A percentile compares a stretch with the other conserved stretches of the same genome.
These are phyloP conservation scores for Phalaenopsis equestris DNA, from an alignment of 106 monocot species.

Conservation along the genomic window DNA sequence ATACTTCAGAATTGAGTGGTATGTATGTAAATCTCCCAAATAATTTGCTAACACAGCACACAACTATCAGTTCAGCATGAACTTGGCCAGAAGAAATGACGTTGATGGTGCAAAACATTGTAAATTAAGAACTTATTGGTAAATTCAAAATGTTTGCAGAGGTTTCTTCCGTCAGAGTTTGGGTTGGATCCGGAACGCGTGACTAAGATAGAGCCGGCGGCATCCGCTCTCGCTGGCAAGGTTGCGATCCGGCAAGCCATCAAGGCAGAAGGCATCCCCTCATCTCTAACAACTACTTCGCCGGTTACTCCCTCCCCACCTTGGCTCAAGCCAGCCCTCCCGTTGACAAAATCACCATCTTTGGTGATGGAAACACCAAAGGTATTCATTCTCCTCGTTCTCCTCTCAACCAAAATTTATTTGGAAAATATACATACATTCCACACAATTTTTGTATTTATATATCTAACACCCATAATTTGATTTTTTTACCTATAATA, in stretches of 20 bases:
- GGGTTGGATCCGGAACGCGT: slow-evolving; percentile 52
- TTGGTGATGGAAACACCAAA: slow-evolving; percentile 68
- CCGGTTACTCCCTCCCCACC: slow-evolving; percentile 38
- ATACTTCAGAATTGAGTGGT: no score
- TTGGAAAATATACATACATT: no score
- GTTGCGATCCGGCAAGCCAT: slow-evolving; percentile 27
- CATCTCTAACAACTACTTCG: slow-evolving; percentile 51
- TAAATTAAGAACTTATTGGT: background rate
- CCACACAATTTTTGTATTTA: no score
- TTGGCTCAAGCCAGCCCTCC: slow-evolving; percentile 34
- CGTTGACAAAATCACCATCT: slow-evolving; percentile 39
- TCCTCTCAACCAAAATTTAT: no score
- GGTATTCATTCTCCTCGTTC: slow-evolving; percentile 15
- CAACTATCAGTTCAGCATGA: no score
- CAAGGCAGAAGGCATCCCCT: slow-evolving; percentile 37
- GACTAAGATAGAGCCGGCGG: slow-evolving; percentile 37
- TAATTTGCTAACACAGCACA: no score
- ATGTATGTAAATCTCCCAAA: no score
- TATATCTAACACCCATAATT: no score
- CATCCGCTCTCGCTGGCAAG: slow-evolving; percentile 22
- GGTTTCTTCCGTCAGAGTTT: slow-evolving; percentile 52
- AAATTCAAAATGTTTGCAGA: slow-evolving; percentile 15
- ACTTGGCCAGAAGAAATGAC: background rate
- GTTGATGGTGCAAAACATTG: background rate
- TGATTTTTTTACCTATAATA: no score